phyloP scores from a whole-genome alignment of 441 rosid species.

The Arabidopsis lyrata region DNA sequence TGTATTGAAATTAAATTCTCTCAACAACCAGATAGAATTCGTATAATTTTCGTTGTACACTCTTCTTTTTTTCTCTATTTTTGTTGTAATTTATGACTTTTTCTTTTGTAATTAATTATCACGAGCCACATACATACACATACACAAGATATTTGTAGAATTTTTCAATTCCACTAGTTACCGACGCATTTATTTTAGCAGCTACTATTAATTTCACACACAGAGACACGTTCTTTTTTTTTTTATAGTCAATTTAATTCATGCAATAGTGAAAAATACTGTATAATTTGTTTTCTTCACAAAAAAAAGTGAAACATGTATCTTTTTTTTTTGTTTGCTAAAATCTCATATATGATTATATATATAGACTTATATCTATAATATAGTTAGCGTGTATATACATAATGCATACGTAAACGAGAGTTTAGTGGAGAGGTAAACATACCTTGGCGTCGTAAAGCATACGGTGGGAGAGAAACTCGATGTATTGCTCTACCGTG shows the following conservation, averaged over 20 bases:
- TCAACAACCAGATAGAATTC: conserved; percentile 40
- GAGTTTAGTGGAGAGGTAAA: conserved; percentile 2
- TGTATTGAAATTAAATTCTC: conserved; percentile 26
- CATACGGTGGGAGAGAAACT: conserved; percentile 62
- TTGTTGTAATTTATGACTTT: not conserved
- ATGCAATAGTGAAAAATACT: conserved; percentile 9
- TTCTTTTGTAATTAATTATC: conserved; percentile 18
- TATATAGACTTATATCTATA: not conserved
- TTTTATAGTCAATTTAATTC: not conserved
- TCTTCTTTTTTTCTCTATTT: not conserved
- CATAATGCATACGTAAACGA: not conserved
- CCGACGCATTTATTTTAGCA: conserved; percentile 24
- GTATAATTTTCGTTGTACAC: conserved; percentile 1
- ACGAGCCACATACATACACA: conserved; percentile 25
- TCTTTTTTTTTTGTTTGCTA: no score
- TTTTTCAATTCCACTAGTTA: conserved; percentile 1
- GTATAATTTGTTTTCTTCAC: not conserved
- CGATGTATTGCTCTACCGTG: conserved; percentile 57
- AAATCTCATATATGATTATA: not conserved
- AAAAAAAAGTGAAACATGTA: not conserved
- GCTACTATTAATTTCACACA: conserved; percentile 6
- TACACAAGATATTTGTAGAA: conserved; percentile 14
- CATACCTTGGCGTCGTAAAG: conserved; percentile 60
- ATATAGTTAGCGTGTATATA: not conserved
- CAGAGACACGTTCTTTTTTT: conserved; percentile 8